Evolutionary conservation across 192 early-diverging fungal species (phyloP).

Genomic region (Oehlia diaphana): DNA sequence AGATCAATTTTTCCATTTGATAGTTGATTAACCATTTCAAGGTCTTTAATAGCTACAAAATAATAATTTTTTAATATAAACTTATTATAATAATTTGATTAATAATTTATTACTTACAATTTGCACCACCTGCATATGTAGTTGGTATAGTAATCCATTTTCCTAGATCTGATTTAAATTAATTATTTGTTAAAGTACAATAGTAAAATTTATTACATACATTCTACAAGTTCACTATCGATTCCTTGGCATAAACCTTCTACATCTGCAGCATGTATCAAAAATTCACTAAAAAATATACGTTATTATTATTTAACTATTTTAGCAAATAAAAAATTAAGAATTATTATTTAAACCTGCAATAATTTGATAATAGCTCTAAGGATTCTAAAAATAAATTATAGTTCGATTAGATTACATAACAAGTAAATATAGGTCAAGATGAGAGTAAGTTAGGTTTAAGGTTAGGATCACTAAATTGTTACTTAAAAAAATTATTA

Average conservation of each 20-base stretch:
- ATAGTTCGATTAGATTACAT: neutral
- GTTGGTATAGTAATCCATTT: constrained; percentile 86
- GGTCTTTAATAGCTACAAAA: constrained; percentile 58
- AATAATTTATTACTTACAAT: constrained; percentile 43
- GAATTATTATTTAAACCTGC: constrained; percentile 47
- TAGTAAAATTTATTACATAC: constrained; percentile 34
- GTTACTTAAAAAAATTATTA: constrained; percentile 33
- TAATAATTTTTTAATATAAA: neutral
- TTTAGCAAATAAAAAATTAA: neutral
- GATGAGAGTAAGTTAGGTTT: neutral
- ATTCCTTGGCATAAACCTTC: constrained; percentile 96
- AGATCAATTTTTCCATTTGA: constrained; percentile 87
- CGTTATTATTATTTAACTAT: neutral
- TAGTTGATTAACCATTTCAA: constrained; percentile 75
- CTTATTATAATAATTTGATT: neutral
- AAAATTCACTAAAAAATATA: constrained; percentile 69
- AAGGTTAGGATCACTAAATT: too few species aligned
- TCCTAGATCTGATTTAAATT: constrained; percentile 55
- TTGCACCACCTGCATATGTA: constrained; percentile 94
- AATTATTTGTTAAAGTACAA: neutral
- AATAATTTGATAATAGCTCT: constrained; percentile 55
- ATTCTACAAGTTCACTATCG: constrained; percentile 80
- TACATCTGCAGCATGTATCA: constrained; percentile 97
- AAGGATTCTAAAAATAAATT: constrained; percentile 45
- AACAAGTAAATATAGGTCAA: neutral